Evolutionary conservation across 768 basidiomycete genomes (phyloP), one percentile per base, ranked within the genome.

Genomic region (Leucocoprinus sp.): DNA sequence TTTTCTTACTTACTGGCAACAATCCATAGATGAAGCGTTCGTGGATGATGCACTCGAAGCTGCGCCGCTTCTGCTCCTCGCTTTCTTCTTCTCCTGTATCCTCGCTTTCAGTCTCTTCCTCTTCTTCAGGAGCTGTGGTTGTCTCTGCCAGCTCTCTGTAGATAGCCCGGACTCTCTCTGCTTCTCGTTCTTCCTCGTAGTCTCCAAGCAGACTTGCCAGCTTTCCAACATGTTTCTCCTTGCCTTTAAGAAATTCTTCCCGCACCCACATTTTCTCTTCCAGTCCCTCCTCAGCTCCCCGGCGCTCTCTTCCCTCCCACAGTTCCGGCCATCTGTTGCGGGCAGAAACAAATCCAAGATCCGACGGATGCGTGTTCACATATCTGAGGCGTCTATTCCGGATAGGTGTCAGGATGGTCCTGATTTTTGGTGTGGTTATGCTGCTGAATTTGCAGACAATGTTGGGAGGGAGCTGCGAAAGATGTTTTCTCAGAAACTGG

Each of bases 161-260:
- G 15, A 75, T 49, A 14, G 52, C 55, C 43, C 80, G 67, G 15
- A 76, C 61, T 19, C 80, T 69, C 55, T 87, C 80, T 0, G 75
- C 78, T 58, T 79, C 80, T 49, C 89, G 70, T 57, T 87, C 87
- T 54, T 85, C 87, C 54, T 89, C 87, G 55, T 85, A 89, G 5
- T 70, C 77, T 3, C 75, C 78, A 7, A 92, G 63, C 7, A 92
- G 64, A 4, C 57, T 58, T 1, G 78, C 87, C 14, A 89, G 61
- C 51, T 84, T 85, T 28, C 85, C 85, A 8, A 90, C 74, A 49
- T 80, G 75, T 51, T 76, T 74, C 24, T 57, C 62, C 2, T 64
- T 64, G 1, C 79, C 83, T 23, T 65, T 61, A 45, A 90, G 55
- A 58, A 91, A 89, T 15, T 70, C 65, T 14, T 60, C 68, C 42